Evolutionary conservation across 768 basidiomycete species (phyloP), one percentile per base, ranked within the genome.

Genomic region (Austroboletus eburneus): DNA sequence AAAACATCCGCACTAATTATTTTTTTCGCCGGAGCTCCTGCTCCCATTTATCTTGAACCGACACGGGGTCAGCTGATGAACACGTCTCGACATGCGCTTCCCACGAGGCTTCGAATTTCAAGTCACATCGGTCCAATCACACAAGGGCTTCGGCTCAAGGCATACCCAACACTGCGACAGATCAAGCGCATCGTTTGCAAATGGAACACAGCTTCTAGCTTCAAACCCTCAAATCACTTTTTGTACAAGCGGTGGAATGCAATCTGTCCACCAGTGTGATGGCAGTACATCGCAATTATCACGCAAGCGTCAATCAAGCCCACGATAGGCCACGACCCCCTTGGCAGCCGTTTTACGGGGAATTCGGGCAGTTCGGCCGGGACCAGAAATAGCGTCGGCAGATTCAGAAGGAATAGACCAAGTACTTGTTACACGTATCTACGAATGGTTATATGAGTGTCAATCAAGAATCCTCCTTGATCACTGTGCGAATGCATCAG

Each of bases 31-130:
- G 24, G 55, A 49, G 37, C 37, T 36, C 56, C 48, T 33, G 43
- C 18, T 42, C n/a, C 16, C 32, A 33, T 13, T 16, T 13, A 33
- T 5, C 5, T 36, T 24, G 43, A 55, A 45, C 39, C 45, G 34
- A 52, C 40, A 48, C 29, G 36, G 4, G 29, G 48, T 56, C 53
- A 52, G 46, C 47, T 59, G 54, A 62, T 48, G 34, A 46, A 53
- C 52, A 47, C 41, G 57, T 56, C 51, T 32, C 9, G 24, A 50
- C 59, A 63, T 57, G 59, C 46, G 60, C 47, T 20, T 21, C 27
- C 42, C 63, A 63, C 50, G 63, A 55, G 57, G 61, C 47, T 42
- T 24, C 54, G 29, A 50, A 50, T 50, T 43, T 54, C 52, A 41
- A 43, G 36, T 46, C 52, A 33, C 51, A 44, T 27, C 48, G 35